Base-by-base conservation (phyloP, 257 asterid species). In the Anisodus acutangulus region DNA sequence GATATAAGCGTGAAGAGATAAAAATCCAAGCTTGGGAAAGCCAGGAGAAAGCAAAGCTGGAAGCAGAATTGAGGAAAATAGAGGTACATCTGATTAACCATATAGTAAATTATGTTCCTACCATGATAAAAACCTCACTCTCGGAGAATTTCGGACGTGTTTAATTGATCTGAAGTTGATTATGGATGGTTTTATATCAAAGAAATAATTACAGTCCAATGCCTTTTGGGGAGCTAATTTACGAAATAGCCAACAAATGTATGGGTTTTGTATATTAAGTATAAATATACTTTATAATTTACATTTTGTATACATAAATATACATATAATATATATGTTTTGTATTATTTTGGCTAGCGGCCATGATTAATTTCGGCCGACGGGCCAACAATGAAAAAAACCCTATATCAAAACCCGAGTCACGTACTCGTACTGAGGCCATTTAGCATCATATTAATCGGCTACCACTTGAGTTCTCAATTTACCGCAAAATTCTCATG, bases 11-110 rank as follows among this genome's bases (percentile, higher is more conserved):
- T 12, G 97, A 95, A 85, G 99, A 97, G 86, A 92, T 95, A 66
- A 87, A 92, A 81, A 95, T 97, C 84, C 97, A 95, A 88, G 98
- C 97, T 59, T 97, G 99, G 98, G 98, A 97, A 91, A 93, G 95
- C 87, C 95, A 91, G 90, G 95, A 93, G 91, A 95, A 93, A 90
- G 95, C 96, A 57, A 95, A 87, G 90, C 96, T 95, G 62, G 98
- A 97, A 85, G 97, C 97, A 82, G 99, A 97, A 89, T 93, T 93
- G 97, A 95, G 98, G 94, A 95, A 93, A 89, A 90, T 90, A 35
- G 99, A 96, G 99, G 98, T 94, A 88, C 11, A 16, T 16, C 37
- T 4, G 37, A n/a, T 82, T 17, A 22, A 12, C 7, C 19, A 7
- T 22, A 7, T 19, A 13, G 41, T 81, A 39, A 12, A 53, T 15